Evolutionary conservation across 768 basidiomycete species (phyloP).

Genomic region (Termitomyces sp.): DNA sequence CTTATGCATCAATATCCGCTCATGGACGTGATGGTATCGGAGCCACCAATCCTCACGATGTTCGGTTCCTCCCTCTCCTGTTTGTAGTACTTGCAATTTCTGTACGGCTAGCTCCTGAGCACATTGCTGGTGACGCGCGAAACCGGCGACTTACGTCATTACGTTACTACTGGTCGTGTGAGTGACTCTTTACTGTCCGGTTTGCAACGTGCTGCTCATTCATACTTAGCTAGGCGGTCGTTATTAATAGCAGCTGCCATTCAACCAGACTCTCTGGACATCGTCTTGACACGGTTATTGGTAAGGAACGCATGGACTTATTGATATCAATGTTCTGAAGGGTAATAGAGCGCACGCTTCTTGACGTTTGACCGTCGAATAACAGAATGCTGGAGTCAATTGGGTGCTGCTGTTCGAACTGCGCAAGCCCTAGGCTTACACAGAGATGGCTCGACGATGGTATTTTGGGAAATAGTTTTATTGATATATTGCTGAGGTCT

Average conservation of each 20-base stretch:
- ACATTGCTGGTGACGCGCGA: conserved; percentile 74
- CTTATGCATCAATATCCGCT: conserved; percentile 58
- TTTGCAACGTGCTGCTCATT: not conserved
- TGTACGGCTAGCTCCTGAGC: conserved; percentile 79
- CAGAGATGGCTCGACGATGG: conserved; percentile 80
- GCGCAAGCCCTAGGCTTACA: conserved; percentile 92
- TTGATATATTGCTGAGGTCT: conserved; percentile 1
- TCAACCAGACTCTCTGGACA: conserved; percentile 86
- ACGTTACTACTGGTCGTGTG: conserved; percentile 95
- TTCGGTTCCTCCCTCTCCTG: conserved; percentile 84
- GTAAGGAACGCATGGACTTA: conserved; percentile 42
- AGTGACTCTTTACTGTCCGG: conserved; percentile 25
- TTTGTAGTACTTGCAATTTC: conserved; percentile 91
- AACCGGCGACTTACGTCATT: conserved; percentile 73
- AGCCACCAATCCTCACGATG: conserved; percentile 63
- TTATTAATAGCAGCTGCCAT: conserved; percentile 90
- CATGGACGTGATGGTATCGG: conserved; percentile 57
- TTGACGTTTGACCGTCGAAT: conserved; percentile 75
- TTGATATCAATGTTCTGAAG: conserved; percentile 35
- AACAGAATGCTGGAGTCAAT: conserved; percentile 94
- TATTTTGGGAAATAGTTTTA: conserved; percentile 26
- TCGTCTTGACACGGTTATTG: conserved; percentile 87
- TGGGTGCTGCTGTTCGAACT: conserved; percentile 88
- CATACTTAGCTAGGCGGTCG: conserved; percentile 65
- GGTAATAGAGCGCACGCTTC: conserved; percentile 45